Percentiles rank a stretch among this genome's conserved stretches.
Evolutionary conservation across 2,329 filamentous ascomycete species (phyloP).

Genomic region (Arthrobotrys pseudoclavata): DNA sequence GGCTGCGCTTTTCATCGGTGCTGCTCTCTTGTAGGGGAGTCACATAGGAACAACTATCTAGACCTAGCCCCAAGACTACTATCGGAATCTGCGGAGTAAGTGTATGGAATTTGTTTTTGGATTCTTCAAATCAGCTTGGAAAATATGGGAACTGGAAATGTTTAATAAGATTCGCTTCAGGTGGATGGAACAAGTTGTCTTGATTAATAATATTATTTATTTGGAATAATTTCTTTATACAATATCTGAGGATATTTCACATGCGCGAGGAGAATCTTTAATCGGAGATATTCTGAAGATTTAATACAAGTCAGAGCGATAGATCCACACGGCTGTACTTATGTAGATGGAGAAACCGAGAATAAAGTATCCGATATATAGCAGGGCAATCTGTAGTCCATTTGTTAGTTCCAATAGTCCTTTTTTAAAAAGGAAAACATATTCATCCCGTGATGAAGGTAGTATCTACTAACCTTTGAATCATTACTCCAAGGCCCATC

Average conservation of each 20-base stretch:
- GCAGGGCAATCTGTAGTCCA: background rate
- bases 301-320: background rate
- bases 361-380: slow-evolving; percentile 9
- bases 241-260: background rate
- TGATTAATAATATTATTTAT: background rate
- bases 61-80: background rate
- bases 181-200: background rate
- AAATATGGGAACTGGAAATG: background rate
- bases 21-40: slow-evolving; percentile 14
- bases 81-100: background rate
- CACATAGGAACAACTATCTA: background rate
- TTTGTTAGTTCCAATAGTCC: background rate
- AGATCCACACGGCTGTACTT: background rate
- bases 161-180: background rate
- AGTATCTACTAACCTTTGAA: slow-evolving; percentile 12
- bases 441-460: background rate
- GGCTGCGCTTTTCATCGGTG: slow-evolving; percentile 26
- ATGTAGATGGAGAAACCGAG: slow-evolving; percentile 2
- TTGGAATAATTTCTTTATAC: background rate
- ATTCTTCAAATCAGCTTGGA: background rate
- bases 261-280: background rate
- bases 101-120: background rate
- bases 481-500: slow-evolving; percentile 1
- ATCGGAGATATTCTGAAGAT: background rate
- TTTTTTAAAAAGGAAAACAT: too few relatives aligned